Conservation (phyloP, 768 basidiomycete species). For the Tricholoma bakamatsutake region DNA sequence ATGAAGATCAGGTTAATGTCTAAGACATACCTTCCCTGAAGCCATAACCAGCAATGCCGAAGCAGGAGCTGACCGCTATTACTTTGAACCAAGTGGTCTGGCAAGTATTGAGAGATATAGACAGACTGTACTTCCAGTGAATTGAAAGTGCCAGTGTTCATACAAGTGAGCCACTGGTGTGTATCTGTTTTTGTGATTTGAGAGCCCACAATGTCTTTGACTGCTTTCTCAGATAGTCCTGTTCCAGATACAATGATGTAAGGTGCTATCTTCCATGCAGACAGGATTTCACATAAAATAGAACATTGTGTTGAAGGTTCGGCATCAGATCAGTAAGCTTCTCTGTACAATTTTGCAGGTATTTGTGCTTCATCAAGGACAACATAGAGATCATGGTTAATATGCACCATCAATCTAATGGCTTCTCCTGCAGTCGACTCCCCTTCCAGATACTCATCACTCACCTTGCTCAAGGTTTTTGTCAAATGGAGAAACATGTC, state of each 20-base stretch:
- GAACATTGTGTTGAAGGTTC: background rate
- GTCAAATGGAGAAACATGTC: background rate
- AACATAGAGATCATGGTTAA: background rate
- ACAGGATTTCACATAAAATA: background rate
- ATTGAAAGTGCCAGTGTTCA: background rate
- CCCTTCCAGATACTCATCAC: background rate
- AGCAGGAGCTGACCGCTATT: background rate
- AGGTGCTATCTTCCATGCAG: background rate
- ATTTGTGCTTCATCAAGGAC: background rate
- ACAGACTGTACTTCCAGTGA: background rate
- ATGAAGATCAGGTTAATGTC: background rate
- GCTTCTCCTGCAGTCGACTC: background rate
- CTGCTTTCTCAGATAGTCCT: background rate
- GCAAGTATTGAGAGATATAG: background rate
- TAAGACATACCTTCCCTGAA: background rate
- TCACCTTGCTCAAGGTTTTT: background rate
- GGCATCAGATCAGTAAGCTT: background rate
- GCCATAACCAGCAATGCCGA: background rate
- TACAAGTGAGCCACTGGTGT: background rate
- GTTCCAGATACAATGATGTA: background rate
- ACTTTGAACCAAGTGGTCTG: background rate
- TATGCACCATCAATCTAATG: background rate
- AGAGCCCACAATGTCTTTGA: background rate
- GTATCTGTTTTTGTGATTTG: background rate
- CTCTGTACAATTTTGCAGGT: background rate